Evolutionary conservation across 345 rosid genomes (phyloP).

Genomic region (Hypericum perforatum): DNA sequence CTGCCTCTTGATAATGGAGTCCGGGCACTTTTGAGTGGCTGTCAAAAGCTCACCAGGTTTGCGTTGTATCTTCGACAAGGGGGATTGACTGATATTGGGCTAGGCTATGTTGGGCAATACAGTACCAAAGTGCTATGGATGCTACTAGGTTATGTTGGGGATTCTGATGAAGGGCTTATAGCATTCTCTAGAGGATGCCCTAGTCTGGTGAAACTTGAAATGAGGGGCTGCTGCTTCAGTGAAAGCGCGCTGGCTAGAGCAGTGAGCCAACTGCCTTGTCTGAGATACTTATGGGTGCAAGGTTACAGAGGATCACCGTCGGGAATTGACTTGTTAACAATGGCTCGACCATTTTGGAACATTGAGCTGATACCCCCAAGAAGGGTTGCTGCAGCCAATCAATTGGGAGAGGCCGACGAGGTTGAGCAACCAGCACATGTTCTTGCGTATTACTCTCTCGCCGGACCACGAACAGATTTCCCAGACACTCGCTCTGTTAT

Average conservation of each 20-base stretch:
- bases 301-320: slow-evolving; percentile 52
- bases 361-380: slow-evolving; percentile 75
- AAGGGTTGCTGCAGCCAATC: slow-evolving; percentile 18
- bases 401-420: slow-evolving; percentile 19
- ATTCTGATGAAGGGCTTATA: slow-evolving; percentile 60
- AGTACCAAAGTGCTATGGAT: slow-evolving; percentile 83
- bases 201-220: slow-evolving; percentile 75
- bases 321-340: slow-evolving; percentile 50
- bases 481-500: slow-evolving; percentile 41
- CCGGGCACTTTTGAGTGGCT: slow-evolving; percentile 68
- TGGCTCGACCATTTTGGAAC: slow-evolving; percentile 95
- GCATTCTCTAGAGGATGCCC: slow-evolving; percentile 85
- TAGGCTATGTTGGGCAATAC: slow-evolving; percentile 62
- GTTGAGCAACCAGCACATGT: slow-evolving; percentile 74
- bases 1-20: slow-evolving; percentile 89
- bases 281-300: slow-evolving; percentile 95
- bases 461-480: slow-evolving; percentile 79
- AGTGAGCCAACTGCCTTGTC: slow-evolving; percentile 46
- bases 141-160: slow-evolving; percentile 82
- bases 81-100: slow-evolving; percentile 75
- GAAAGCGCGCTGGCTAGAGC: slow-evolving; percentile 66
- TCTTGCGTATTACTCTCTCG: slow-evolving; percentile 88
- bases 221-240: slow-evolving; percentile 86
- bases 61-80: slow-evolving; percentile 76
- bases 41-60: slow-evolving; percentile 69